These are phyloP conservation scores for Hsuehochloa calcarea DNA, from an alignment of 176 grass and related monocot species.

Conservation along the genomic window DNA sequence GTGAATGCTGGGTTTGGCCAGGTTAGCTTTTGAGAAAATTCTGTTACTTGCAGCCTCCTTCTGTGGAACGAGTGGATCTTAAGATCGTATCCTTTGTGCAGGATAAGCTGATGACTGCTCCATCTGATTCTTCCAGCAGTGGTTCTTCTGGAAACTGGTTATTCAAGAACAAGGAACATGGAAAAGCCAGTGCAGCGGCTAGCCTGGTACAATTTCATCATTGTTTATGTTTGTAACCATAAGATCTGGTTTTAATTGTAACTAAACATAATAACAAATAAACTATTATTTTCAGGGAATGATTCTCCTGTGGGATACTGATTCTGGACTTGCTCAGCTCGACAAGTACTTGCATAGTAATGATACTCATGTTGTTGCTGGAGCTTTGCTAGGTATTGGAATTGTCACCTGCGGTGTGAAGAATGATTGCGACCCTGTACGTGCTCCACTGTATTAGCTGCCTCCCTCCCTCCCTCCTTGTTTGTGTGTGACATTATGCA, in stretches of 20 bases:
- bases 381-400: conserved; percentile 93
- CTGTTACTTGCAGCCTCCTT: background rate
- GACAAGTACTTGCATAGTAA: conserved; percentile 93
- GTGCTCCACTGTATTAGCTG: conserved; percentile 27
- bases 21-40: conserved; percentile 46
- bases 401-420: conserved; percentile 89
- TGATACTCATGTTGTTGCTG: conserved; percentile 92
- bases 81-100: conserved; percentile 41
- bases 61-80: background rate
- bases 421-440: conserved; percentile 94
- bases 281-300: conserved; percentile 60
- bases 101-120: conserved; percentile 94
- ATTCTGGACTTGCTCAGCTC: conserved; percentile 81
- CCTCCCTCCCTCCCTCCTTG: background rate
- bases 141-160: conserved; percentile 88
- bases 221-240: conserved; percentile 2
- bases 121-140: conserved; percentile 75
- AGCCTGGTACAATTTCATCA: conserved; percentile 63
- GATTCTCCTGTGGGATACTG: conserved; percentile 97
- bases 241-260: background rate
- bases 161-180: conserved; percentile 99
- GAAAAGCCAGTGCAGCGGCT: conserved; percentile 90
- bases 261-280: conserved; percentile 7
- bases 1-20: conserved; percentile 98
- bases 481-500: background rate